Evolutionary conservation across 2,329 filamentous ascomycete species (phyloP).

Genomic region (Fusarium bulbicola): DNA sequence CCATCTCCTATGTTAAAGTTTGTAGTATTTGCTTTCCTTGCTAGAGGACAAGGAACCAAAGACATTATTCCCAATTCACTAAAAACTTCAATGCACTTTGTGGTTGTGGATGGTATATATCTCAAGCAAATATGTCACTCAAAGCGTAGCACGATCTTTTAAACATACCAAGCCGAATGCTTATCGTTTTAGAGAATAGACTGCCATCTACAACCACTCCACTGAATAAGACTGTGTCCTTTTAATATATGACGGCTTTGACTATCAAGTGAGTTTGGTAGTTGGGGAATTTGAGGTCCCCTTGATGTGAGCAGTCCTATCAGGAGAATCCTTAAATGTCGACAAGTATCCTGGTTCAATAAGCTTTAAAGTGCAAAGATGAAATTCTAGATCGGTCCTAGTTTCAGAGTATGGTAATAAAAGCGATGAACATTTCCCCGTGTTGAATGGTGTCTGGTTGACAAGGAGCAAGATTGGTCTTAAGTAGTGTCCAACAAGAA

Average conservation of each 20-base stretch:
- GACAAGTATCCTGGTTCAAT: background rate
- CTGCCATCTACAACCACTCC: background rate
- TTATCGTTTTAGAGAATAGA: background rate
- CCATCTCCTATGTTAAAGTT: slow-evolving; percentile 7
- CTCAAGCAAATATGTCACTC: background rate
- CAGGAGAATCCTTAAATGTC: background rate
- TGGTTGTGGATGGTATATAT: background rate
- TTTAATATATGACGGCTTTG: background rate
- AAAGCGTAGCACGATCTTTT: background rate
- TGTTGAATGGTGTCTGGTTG: background rate
- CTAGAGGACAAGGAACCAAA: background rate
- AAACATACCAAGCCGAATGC: background rate
- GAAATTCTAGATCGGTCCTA: background rate
- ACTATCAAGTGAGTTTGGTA: background rate
- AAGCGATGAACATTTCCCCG: background rate
- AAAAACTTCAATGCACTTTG: background rate
- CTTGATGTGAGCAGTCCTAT: background rate
- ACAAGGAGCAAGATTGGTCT: background rate
- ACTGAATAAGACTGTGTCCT: background rate
- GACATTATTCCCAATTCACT: background rate
- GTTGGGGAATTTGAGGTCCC: background rate
- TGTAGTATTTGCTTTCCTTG: slow-evolving; percentile 1
- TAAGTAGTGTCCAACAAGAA: background rate
- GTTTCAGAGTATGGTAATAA: background rate
- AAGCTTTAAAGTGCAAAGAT: background rate